Percentiles rank a stretch among this genome's conserved stretches.
Conservation (phyloP, 352 stramenopile species). For the Pythium apleroticum region DNA sequence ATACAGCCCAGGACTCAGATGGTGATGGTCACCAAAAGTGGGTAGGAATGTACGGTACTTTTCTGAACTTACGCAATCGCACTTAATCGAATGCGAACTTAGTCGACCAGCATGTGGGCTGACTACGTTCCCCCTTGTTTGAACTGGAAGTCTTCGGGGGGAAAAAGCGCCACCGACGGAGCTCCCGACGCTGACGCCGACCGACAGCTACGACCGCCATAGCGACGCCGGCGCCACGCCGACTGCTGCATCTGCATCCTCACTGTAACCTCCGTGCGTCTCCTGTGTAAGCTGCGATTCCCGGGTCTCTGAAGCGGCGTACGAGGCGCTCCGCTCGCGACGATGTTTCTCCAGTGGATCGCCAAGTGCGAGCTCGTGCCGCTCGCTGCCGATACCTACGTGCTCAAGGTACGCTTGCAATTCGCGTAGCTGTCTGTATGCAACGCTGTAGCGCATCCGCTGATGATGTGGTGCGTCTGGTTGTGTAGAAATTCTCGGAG, state of each 20-base stretch:
- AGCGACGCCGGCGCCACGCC: background rate
- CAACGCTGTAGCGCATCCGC: background rate
- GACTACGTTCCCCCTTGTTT: slow-evolving; percentile 3
- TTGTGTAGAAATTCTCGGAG: slow-evolving; percentile 78
- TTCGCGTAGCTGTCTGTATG: background rate
- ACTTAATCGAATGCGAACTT: background rate
- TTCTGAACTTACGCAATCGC: background rate
- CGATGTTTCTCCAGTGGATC: slow-evolving; percentile 88
- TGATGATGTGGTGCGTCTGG: background rate
- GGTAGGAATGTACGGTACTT: background rate
- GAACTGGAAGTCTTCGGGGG: background rate
- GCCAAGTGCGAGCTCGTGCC: slow-evolving; percentile 87
- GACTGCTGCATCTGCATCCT: background rate
- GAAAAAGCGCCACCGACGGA: background rate
- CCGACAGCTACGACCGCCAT: background rate
- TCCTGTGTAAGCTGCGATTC: background rate
- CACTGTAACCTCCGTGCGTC: background rate
- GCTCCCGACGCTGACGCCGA: background rate
- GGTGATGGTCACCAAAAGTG: background rate
- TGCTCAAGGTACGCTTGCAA: slow-evolving; percentile 62
- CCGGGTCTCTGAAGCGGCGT: background rate
- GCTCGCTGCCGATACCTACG: slow-evolving; percentile 60
- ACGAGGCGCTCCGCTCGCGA: background rate
- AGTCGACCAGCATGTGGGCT: slow-evolving; percentile 1
- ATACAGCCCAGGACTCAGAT: background rate